These are phyloP conservation scores for barley (Hordeum vulgare) DNA, from an alignment of 176 grass and related monocot genomes.

Conservation along the genomic window MorexV3_pseudomolecules_assembly NC_058520.1:404455642-404456141, in stretches of 20 bases:
- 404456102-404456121: not conserved
- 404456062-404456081: not conserved
- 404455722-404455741: constrained; percentile 65
- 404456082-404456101: not conserved
- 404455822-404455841: constrained; percentile 58
- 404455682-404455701: constrained; percentile 97
- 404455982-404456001: not conserved
- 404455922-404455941: not conserved
- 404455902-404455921: not conserved
- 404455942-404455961: not conserved
- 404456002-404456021: not conserved
- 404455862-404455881: constrained; percentile 97
- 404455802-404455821: not conserved
- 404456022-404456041: not conserved
- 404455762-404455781: not conserved
- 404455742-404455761: not conserved
- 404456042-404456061: not conserved
- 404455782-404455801: not conserved
- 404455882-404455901: not conserved
- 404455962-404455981: not conserved
- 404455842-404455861: constrained; percentile 96
- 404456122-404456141: not conserved
- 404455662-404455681: constrained; percentile 71
- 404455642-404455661: constrained; percentile 92
- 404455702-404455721: constrained; percentile 89